Conservation (phyloP, 23 red algal genomes). For the Gracilaria vermiculophylla region DNA sequence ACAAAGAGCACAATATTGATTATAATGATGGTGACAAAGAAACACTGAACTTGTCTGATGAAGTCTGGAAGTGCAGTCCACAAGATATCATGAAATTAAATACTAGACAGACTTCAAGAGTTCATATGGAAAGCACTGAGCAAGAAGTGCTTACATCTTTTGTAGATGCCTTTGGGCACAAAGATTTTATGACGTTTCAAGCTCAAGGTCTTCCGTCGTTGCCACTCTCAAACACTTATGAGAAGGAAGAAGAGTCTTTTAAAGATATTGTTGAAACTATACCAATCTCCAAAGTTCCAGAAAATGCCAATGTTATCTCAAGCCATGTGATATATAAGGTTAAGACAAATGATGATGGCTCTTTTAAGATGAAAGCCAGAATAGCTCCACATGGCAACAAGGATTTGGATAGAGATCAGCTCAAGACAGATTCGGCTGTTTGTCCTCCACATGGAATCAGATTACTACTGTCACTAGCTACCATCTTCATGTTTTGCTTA, state of each 20-base stretch:
- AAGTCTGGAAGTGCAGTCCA: too few relatives aligned
- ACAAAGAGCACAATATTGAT: too few relatives aligned
- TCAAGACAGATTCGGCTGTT: background rate
- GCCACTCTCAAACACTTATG: background rate
- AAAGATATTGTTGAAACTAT: background rate
- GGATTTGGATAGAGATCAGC: background rate
- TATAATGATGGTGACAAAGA: too few relatives aligned
- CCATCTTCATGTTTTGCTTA: slow-evolving; percentile 6
- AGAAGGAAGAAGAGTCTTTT: background rate
- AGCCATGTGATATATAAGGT: slow-evolving; percentile 42
- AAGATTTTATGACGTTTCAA: slow-evolving; percentile 5
- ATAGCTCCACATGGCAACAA: slow-evolving; percentile 14
- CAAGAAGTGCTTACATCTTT: background rate
- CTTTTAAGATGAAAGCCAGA: background rate
- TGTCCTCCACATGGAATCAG: slow-evolving; percentile 11
- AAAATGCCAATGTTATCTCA: slow-evolving; percentile 7
- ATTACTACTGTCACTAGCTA: slow-evolving; percentile 5
- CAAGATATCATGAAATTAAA: too few relatives aligned
- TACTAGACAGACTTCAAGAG: background rate
- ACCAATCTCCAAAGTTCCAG: background rate
- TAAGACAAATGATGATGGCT: background rate
- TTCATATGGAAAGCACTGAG: slow-evolving; percentile 12
- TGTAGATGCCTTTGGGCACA: background rate
- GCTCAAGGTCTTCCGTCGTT: background rate
- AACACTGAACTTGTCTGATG: too few relatives aligned